These are phyloP conservation scores for Drechslerella coelobrocha DNA, from an alignment of 2,329 filamentous ascomycete species.

Conservation along the genomic window DNA sequence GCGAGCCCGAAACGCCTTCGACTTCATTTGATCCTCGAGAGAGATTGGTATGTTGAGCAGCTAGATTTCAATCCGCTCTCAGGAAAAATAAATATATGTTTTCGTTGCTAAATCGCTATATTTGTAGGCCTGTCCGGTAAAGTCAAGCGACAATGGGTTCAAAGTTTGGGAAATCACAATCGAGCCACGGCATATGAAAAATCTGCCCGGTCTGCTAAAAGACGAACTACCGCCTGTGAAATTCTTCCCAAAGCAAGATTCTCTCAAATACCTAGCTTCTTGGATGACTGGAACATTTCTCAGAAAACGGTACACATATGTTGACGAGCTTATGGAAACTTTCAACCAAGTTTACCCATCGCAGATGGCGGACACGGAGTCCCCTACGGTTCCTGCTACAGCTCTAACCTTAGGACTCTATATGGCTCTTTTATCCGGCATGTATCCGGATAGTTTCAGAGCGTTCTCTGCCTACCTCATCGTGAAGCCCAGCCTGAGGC, in stretches of 20 bases:
- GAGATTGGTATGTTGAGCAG: neutral
- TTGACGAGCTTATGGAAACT: constrained; percentile 40
- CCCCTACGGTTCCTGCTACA: constrained; percentile 30
- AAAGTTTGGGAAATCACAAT: constrained; percentile 42
- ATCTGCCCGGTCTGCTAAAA: constrained; percentile 30
- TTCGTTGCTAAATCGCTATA: neutral
- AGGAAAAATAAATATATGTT: constrained; percentile 10
- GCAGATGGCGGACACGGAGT: constrained; percentile 19
- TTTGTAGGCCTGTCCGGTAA: constrained; percentile 14
- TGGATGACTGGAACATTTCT: constrained; percentile 28
- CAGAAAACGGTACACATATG: constrained; percentile 34
- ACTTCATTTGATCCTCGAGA: constrained; percentile 6
- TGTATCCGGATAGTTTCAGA: constrained; percentile 46
- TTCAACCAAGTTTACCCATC: constrained; percentile 42
- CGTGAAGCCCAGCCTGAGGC: constrained; percentile 31
- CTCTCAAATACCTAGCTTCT: constrained; percentile 18
- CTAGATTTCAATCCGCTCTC: neutral
- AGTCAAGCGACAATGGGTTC: constrained; percentile 22
- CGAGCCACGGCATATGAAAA: constrained; percentile 39
- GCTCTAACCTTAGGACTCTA: constrained; percentile 32
- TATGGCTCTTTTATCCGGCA: constrained; percentile 39
- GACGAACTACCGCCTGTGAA: constrained; percentile 38
- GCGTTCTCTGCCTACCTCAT: constrained; percentile 36
- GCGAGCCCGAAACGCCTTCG: constrained; percentile 38
- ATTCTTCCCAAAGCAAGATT: constrained; percentile 38